Evolutionary conservation across 768 basidiomycete species (phyloP).

Genomic region (Mycena latifolia): DNA sequence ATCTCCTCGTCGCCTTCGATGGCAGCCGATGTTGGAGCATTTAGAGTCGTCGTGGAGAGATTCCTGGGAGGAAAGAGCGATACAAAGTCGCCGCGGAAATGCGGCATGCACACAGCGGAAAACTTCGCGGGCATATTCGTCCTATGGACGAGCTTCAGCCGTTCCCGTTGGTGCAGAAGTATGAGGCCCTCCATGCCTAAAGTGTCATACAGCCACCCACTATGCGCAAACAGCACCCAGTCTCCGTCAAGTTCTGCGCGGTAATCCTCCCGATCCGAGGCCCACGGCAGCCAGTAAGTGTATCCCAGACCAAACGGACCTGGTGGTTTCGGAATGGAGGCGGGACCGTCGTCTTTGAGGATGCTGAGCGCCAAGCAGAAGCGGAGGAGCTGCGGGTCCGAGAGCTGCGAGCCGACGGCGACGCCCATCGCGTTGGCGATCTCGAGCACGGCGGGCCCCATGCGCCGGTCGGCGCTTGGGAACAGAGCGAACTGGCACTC

Average conservation of each 20-base stretch:
- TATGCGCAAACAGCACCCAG: no score
- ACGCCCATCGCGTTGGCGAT: constrained; percentile 15
- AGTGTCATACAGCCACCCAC: no score
- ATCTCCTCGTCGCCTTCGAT: not conserved
- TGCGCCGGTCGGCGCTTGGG: constrained; percentile 2
- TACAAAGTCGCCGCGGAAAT: constrained; percentile 6
- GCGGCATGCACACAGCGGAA: constrained; percentile 14
- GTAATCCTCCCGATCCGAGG: constrained; percentile 17
- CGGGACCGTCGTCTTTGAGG: not conserved
- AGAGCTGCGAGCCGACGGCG: constrained; percentile 2
- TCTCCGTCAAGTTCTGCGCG: not conserved
- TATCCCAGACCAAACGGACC: constrained; percentile 10
- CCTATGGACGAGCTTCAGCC: constrained; percentile 3
- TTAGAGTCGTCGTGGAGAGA: not conserved
- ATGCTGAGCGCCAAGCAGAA: constrained; percentile 1
- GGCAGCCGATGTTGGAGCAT: not conserved
- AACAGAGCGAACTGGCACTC: constrained; percentile 5
- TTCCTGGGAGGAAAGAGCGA: constrained; percentile 3
- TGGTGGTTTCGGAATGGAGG: not conserved
- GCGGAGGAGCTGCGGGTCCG: constrained; percentile 15
- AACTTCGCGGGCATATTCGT: constrained; percentile 6
- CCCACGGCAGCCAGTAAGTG: constrained; percentile 2
- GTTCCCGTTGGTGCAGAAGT: constrained; percentile 6
- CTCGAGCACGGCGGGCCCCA: constrained; percentile 14
- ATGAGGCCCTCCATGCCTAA: no score